Evolutionary conservation across 1,284 basidiomycete genomes (phyloP).

Genomic region (Inonotus obliquus): DNA sequence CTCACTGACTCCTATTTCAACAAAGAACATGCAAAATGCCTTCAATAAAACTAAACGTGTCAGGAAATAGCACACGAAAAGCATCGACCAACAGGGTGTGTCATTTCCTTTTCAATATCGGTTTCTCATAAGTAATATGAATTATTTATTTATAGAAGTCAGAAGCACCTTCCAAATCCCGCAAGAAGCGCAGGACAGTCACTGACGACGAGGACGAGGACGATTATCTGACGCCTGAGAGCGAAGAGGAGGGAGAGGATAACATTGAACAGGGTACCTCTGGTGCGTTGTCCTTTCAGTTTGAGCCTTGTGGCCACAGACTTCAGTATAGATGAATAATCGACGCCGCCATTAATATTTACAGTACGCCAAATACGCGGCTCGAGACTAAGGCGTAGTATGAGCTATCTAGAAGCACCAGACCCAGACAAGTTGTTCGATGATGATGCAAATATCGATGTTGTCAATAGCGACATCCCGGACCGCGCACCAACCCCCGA

Average conservation of each 20-base stretch:
- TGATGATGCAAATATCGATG: slow-evolving; percentile 7
- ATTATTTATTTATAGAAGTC: background rate
- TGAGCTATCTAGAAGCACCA: background rate
- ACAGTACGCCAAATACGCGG: background rate
- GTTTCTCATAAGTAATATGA: background rate
- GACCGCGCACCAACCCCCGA: background rate
- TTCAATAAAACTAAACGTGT: slow-evolving; percentile 10
- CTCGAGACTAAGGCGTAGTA: background rate
- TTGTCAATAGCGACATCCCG: slow-evolving; percentile 7
- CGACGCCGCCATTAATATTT: background rate
- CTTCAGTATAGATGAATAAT: background rate
- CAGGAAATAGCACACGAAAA: background rate
- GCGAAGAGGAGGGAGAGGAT: background rate
- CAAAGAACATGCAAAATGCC: background rate
- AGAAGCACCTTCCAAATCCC: background rate
- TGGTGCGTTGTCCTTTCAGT: background rate
- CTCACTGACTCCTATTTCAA: background rate
- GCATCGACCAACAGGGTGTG: background rate
- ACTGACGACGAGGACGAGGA: slow-evolving; percentile 3
- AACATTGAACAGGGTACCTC: background rate
- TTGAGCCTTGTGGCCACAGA: background rate
- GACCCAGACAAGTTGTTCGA: slow-evolving; percentile 14
- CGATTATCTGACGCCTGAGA: background rate
- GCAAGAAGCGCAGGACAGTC: slow-evolving; percentile 4
- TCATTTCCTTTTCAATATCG: background rate